A percentile compares a stretch with the other conserved stretches of the same genome.
These are phyloP conservation scores for Heliosperma pusillum DNA, from an alignment of 148 eudicot genomes.

Conservation along the genomic window DNA sequence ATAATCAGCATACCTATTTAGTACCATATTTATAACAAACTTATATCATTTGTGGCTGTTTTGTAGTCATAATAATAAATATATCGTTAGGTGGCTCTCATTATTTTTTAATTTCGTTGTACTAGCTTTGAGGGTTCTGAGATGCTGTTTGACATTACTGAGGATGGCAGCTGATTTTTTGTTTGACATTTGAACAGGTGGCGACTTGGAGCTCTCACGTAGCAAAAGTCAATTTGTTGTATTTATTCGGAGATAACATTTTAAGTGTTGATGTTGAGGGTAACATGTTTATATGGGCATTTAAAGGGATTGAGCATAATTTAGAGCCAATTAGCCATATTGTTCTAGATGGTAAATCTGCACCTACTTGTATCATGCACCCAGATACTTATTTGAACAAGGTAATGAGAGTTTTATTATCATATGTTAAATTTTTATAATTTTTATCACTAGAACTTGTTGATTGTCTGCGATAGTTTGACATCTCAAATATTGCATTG, in stretches of 20 bases:
- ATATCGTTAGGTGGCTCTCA: no score
- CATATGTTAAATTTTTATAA: background rate
- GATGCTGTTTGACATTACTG: conserved; percentile 1
- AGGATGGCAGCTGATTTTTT: background rate
- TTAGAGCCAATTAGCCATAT: conserved; percentile 69
- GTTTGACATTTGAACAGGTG: conserved; percentile 42
- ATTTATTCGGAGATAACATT: conserved; percentile 88
- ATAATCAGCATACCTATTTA: no score
- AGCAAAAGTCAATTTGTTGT: conserved; percentile 65
- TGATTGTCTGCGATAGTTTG: background rate
- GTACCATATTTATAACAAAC: no score
- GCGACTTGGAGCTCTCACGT: conserved; percentile 84
- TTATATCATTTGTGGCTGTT: no score
- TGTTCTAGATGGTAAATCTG: conserved; percentile 50
- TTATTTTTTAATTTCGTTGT: no score
- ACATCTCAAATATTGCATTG: background rate
- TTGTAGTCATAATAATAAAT: no score
- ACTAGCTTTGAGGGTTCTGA: background rate
- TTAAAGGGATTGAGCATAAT: conserved; percentile 70
- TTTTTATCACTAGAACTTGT: background rate
- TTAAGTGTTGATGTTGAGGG: conserved; percentile 81
- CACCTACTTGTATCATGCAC: conserved; percentile 83
- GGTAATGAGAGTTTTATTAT: conserved; percentile 35
- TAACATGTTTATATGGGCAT: conserved; percentile 79
- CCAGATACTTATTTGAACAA: conserved; percentile 96